These are phyloP conservation scores for Tricholoma sp. DNA, from an alignment of 768 basidiomycete species.

Conservation along the genomic window DNA sequence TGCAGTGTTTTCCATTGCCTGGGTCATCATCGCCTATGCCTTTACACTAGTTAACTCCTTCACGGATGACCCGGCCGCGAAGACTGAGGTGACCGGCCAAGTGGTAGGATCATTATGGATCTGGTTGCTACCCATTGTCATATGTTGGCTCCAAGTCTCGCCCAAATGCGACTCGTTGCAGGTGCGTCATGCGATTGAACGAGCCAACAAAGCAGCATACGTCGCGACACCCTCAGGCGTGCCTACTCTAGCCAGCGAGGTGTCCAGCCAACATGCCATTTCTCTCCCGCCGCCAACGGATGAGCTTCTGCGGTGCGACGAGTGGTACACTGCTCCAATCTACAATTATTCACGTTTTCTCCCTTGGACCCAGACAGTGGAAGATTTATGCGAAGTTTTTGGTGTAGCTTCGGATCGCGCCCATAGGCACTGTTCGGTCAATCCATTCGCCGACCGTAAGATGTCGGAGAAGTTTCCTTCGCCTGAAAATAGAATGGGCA, in stretches of 20 bases:
- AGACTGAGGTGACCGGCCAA: conserved; percentile 30
- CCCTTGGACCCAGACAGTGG: conserved; percentile 24
- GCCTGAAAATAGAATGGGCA: conserved; percentile 14
- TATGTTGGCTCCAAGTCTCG: conserved; percentile 39
- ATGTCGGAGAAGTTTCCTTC: conserved; percentile 4
- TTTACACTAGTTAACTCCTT: conserved; percentile 35
- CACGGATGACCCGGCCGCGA: conserved; percentile 15
- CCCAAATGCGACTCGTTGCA: conserved; percentile 35
- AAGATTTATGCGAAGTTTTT: conserved; percentile 18
- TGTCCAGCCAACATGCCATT: conserved; percentile 13
- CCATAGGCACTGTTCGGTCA: conserved; percentile 12
- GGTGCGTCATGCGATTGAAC: conserved; percentile 22
- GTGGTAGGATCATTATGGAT: conserved; percentile 39
- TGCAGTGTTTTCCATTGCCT: conserved; percentile 34
- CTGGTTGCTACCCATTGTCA: conserved; percentile 38
- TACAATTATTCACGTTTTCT: conserved; percentile 27
- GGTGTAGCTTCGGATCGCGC: conserved; percentile 16
- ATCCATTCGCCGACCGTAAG: conserved; percentile 11
- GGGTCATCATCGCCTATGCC: conserved; percentile 40
- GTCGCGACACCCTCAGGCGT: conserved; percentile 16
- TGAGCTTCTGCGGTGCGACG: conserved; percentile 15
- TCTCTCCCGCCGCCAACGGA: conserved; percentile 11
- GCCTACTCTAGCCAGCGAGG: not conserved
- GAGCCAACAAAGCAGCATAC: conserved; percentile 26
- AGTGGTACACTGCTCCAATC: conserved; percentile 20